These are phyloP conservation scores for Nitzschia sp. DNA, from an alignment of 108 stramenopile species.

Conservation along the genomic window DNA sequence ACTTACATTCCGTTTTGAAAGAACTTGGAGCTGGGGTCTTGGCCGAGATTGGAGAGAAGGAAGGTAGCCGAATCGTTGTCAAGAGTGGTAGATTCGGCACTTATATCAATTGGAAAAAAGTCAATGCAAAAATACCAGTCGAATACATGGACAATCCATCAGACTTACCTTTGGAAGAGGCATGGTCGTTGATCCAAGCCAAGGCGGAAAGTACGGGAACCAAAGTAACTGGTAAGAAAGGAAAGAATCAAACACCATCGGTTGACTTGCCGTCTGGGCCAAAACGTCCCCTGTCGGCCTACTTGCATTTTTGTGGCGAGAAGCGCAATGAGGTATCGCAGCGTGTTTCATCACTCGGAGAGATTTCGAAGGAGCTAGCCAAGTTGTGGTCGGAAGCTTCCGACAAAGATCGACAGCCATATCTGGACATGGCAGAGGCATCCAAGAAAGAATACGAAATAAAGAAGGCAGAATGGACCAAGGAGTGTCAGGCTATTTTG, in stretches of 20 bases:
- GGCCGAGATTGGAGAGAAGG: slow-evolving; percentile 55
- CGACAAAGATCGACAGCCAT: slow-evolving; percentile 30
- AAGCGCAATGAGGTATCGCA: slow-evolving; percentile 48
- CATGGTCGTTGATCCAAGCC: slow-evolving; percentile 49
- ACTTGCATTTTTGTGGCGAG: slow-evolving; percentile 51
- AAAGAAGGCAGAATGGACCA: slow-evolving; percentile 20
- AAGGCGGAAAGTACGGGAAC: slow-evolving; percentile 32
- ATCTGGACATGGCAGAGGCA: slow-evolving; percentile 33
- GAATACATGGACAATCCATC: slow-evolving; percentile 52
- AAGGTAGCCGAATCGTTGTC: slow-evolving; percentile 39
- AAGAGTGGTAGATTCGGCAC: slow-evolving; percentile 50
- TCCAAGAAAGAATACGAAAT: slow-evolving; percentile 33
- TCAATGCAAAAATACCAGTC: slow-evolving; percentile 58
- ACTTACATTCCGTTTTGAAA: neutral
- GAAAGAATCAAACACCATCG: slow-evolving; percentile 35
- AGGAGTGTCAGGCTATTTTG: slow-evolving; percentile 9
- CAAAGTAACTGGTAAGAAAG: slow-evolving; percentile 26
- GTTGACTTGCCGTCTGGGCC: slow-evolving; percentile 28
- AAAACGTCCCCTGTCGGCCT: slow-evolving; percentile 46
- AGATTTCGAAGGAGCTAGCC: slow-evolving; percentile 58
- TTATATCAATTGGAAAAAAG: slow-evolving; percentile 63
- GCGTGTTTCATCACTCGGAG: slow-evolving; percentile 35
- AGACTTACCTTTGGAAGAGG: slow-evolving; percentile 41
- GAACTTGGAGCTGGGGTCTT: slow-evolving; percentile 36
- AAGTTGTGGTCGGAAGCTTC: slow-evolving; percentile 42